Evolutionary conservation across 805 yeast species (phyloP).

Genomic region (Candida sphagnicola): DNA sequence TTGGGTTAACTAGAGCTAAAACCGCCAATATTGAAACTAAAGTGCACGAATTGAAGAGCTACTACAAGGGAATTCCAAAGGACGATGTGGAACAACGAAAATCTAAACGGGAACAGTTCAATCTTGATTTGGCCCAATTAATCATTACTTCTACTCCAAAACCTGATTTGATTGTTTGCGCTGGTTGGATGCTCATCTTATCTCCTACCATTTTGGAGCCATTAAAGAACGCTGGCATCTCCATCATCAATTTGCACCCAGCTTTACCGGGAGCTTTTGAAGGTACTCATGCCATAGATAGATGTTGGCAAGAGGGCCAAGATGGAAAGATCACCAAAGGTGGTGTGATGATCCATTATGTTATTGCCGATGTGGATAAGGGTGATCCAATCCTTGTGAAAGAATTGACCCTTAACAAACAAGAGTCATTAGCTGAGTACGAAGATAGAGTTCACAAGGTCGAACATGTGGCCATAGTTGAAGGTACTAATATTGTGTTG

Average conservation of each 20-base stretch:
- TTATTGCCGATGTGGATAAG: slow-evolving; percentile 92
- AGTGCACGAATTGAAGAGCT: slow-evolving; percentile 66
- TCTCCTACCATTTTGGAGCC: slow-evolving; percentile 73
- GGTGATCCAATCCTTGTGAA: slow-evolving; percentile 87
- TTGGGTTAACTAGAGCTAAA: slow-evolving; percentile 76
- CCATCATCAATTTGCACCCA: slow-evolving; percentile 92
- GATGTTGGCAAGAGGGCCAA: slow-evolving; percentile 96
- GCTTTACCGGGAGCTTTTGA: slow-evolving; percentile 97
- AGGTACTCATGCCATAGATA: slow-evolving; percentile 94
- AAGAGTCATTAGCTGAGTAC: slow-evolving; percentile 75
- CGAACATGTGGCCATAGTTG: slow-evolving; percentile 92
- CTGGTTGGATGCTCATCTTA: slow-evolving; percentile 96
- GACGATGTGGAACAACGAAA: slow-evolving; percentile 57
- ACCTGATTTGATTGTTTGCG: slow-evolving; percentile 91
- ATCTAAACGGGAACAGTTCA: slow-evolving; percentile 65
- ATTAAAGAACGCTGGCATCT: slow-evolving; percentile 54
- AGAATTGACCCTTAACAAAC: slow-evolving; percentile 65
- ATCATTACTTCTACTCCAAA: slow-evolving; percentile 40
- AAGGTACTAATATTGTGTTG: slow-evolving; percentile 72
- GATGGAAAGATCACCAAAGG: slow-evolving; percentile 70
- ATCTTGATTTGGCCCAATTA: slow-evolving; percentile 69
- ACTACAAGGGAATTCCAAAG: slow-evolving; percentile 73
- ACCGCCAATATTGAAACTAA: slow-evolving; percentile 56
- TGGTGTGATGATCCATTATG: slow-evolving; percentile 96
- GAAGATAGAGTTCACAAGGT: slow-evolving; percentile 76